These are phyloP conservation scores for Pterula multifida DNA, from an alignment of 1,284 basidiomycete genomes.

Conservation along the genomic window DNA sequence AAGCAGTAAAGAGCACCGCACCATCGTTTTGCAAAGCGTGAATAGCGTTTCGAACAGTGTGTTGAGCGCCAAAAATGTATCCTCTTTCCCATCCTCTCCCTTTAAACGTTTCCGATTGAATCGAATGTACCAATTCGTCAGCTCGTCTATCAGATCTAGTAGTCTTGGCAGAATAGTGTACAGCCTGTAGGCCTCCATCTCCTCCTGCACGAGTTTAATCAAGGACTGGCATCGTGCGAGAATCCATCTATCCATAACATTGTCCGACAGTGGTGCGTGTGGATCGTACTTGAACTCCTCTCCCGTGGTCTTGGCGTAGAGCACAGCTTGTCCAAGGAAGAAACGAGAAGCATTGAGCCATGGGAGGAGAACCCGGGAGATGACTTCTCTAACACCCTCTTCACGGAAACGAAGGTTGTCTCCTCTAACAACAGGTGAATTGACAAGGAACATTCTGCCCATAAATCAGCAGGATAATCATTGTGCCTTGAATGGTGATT, in stretches of 20 bases:
- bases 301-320: slow-evolving; percentile 77
- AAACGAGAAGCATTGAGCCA: slow-evolving; percentile 99
- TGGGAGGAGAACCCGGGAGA: slow-evolving; percentile 92
- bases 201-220: slow-evolving; percentile 82
- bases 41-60: slow-evolving; percentile 93
- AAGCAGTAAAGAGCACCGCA: slow-evolving; percentile 25
- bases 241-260: slow-evolving; percentile 99
- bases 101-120: slow-evolving; percentile 96
- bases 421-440: slow-evolving; percentile 96
- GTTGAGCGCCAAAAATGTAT: slow-evolving; percentile 85
- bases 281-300: slow-evolving; percentile 82
- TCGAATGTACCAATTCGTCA: slow-evolving; percentile 99
- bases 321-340: slow-evolving; percentile 91
- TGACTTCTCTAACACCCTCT: slow-evolving; percentile 93
- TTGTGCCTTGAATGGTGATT: slow-evolving; percentile 9
- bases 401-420: slow-evolving; percentile 98
- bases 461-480: too few species aligned
- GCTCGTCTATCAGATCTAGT: slow-evolving; percentile 86
- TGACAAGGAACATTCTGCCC: slow-evolving; percentile 94
- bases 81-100: slow-evolving; percentile 87
- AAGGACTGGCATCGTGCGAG: slow-evolving; percentile 94
- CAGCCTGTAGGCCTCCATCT: slow-evolving; percentile 97
- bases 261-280: slow-evolving; percentile 74
- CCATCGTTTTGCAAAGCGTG: slow-evolving; percentile 92
- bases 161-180: slow-evolving; percentile 97